These are phyloP conservation scores for Alternaria ethzedia DNA, from an alignment of 2,329 filamentous ascomycete genomes.

Conservation along the genomic window DNA sequence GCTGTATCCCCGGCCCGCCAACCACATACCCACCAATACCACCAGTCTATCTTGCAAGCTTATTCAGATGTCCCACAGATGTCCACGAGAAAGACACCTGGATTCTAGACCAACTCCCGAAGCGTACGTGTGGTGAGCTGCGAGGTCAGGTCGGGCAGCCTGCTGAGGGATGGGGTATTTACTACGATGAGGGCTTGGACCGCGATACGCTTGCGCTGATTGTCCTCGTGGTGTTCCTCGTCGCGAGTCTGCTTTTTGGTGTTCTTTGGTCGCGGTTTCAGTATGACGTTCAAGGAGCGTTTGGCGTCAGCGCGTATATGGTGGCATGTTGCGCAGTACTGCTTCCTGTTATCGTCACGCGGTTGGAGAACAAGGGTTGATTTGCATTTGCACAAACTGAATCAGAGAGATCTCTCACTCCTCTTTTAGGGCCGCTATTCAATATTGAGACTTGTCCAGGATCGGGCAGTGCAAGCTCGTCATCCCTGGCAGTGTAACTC, in stretches of 20 bases:
- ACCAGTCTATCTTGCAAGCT: slow-evolving; percentile 25
- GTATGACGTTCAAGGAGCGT: slow-evolving; percentile 34
- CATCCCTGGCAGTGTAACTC: neutral
- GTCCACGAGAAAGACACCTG: slow-evolving; percentile 23
- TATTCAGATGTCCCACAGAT: slow-evolving; percentile 25
- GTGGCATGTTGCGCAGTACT: neutral
- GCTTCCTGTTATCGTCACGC: neutral
- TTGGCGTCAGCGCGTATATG: slow-evolving; percentile 25
- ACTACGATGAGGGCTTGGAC: slow-evolving; percentile 33
- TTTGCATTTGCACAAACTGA: neutral
- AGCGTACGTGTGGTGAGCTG: slow-evolving; percentile 26
- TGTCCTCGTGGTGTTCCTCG: slow-evolving; percentile 19
- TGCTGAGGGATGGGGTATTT: slow-evolving; percentile 38
- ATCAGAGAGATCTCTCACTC: neutral
- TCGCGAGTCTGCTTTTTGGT: slow-evolving; percentile 27
- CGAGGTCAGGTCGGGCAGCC: slow-evolving; percentile 21
- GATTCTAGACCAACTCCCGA: slow-evolving; percentile 32
- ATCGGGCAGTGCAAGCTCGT: neutral
- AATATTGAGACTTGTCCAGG: neutral
- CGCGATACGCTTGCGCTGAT: slow-evolving; percentile 16
- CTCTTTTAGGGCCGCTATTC: neutral
- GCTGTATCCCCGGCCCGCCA: slow-evolving; percentile 26
- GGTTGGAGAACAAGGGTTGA: neutral
- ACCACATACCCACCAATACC: slow-evolving; percentile 27
- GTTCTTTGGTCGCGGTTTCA: slow-evolving; percentile 28